These are phyloP conservation scores for Aeminium ludgeri DNA, from an alignment of 495 filamentous ascomycete species.

Conservation along the genomic window DNA sequence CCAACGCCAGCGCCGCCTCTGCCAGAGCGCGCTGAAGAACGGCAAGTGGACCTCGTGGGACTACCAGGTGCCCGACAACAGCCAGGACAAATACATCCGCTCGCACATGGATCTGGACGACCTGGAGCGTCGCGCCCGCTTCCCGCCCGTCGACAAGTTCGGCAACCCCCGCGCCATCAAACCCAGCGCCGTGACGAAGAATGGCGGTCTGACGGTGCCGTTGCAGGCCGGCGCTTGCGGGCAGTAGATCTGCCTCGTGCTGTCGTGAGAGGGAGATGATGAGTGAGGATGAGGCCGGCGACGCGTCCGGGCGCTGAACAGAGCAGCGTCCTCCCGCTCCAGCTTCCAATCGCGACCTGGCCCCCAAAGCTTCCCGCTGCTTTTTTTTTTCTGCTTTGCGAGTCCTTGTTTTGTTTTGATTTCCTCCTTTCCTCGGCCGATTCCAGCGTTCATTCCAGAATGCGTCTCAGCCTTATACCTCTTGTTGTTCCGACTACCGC, in stretches of 20 bases:
- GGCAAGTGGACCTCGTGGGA: slow-evolving; percentile 63
- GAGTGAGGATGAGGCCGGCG: neutral
- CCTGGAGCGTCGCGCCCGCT: slow-evolving; percentile 47
- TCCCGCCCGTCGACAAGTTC: slow-evolving; percentile 42
- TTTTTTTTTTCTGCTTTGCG: too few species aligned
- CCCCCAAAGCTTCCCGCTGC: too few species aligned
- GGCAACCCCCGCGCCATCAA: neutral
- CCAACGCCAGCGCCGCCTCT: slow-evolving; percentile 54
- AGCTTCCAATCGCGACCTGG: too few species aligned
- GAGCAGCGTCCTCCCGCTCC: too few species aligned
- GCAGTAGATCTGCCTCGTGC: too few species aligned
- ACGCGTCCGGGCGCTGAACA: too few species aligned
- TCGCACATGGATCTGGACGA: slow-evolving; percentile 52
- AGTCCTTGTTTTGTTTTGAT: too few species aligned
- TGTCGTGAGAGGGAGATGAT: too few species aligned
- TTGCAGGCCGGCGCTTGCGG: slow-evolving; percentile 13
- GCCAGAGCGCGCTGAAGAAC: slow-evolving; percentile 56
- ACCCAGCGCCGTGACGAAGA: slow-evolving; percentile 3
- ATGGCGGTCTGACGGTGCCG: slow-evolving; percentile 6
- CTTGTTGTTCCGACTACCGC: too few species aligned
- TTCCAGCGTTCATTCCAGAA: too few species aligned
- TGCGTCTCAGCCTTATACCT: too few species aligned
- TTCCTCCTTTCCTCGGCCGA: too few species aligned
- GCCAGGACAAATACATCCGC: slow-evolving; percentile 56
- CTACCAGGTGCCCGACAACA: slow-evolving; percentile 55